Base-by-base conservation (phyloP, 768 basidiomycete species). In the Boletales sp. region DNA sequence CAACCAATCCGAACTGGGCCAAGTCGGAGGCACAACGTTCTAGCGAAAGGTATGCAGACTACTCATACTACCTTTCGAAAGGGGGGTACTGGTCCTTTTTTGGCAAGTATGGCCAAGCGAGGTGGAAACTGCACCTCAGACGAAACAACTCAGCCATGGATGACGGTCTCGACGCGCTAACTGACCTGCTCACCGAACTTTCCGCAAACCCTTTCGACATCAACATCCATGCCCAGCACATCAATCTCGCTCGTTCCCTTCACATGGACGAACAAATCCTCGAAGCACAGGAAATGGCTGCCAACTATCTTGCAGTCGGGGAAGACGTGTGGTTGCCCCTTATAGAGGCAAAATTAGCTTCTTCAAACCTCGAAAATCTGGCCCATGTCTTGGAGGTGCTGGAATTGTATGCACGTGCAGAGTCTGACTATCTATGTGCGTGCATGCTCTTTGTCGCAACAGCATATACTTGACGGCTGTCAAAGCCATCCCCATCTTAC, bases 341-440 rank as follows among this genome's bases (percentile, higher is more conserved):
- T 38, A 74, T 90, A 30, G 71, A 79, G 11, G 68, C 73, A 17
- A 86, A 83, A 63, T 64, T 75, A 42, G 63, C 70, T n/a, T 58
- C 71, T 1, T 72, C 75, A 2, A 72, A 86, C 54, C 47, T 85
- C 18, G 71, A 81, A n/a, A 77, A 77, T 2, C 62, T 68, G 15
- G 71, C 76, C 40, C 81, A 79, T 8, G 69, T 80, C 18, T 57
- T 77, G 39, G 81, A 82, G 40, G 60, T 91, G 36, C 65, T 90
- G 50, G 72, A 75, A 14, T 58, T 87, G 35, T 92, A 84, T 63
- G 68, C 72, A 35, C 76, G 76, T 32, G 90, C 91, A 18, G 86
- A 86, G 58, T 69, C 64, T 10, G 91, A 93, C 59, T 92, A 91
- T 65, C 65, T 92, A 32, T 92, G 91, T 92, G 65, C 61, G 89